Evolutionary conservation across 192 early-diverging fungal species (phyloP), one percentile per base, ranked within the genome.

Genomic region (Umbelopsis vinacea): DNA sequence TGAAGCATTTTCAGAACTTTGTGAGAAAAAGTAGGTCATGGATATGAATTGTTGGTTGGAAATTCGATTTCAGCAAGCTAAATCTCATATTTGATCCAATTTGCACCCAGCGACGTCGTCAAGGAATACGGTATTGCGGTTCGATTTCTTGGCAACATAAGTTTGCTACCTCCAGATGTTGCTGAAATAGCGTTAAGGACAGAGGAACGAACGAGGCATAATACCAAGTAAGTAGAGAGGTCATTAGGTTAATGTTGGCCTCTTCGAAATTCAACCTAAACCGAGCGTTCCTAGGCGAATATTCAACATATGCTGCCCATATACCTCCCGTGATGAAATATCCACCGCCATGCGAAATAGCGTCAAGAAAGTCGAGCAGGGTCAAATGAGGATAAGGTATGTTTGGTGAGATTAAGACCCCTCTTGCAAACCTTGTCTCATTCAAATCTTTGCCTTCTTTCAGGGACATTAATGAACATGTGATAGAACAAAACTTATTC

Each of bases 291-390:
- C 17, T 33, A 89, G 90, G 35, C 89, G 92, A 33, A 88, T 89
- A 22, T 81, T 99, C 12, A 97, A 98, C 71, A 88, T 99, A 26
- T 97, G 95, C 74, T 93, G 90, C 75, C 90, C 96, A 12, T 99
- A 99, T 68, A 94, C 93, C 11, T 90, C 93, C 8, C 89, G 93
- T 4, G 92, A 98, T 72, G 98, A 99, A 83, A 94, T 99, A 43
- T 75, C 93, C 7, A 79, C 82, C 35, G 91, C 97, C 3, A 82
- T 92, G 22, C 79, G 84, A 29, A 71, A 70, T 15, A 72, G 85
- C 4, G 81, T 90, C 3, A 73, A 91, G 29, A 88, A 85, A 35
- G 87, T 92, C 8, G 80, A 89, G 48, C 77, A 84, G 38, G 89
- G 86, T 1, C 66, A 73, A 43, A 50, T 93, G 37, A 71, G 71